Evolutionary conservation across 306 rosid species (phyloP).

Genomic region (Trifolium subterraneum): DNA sequence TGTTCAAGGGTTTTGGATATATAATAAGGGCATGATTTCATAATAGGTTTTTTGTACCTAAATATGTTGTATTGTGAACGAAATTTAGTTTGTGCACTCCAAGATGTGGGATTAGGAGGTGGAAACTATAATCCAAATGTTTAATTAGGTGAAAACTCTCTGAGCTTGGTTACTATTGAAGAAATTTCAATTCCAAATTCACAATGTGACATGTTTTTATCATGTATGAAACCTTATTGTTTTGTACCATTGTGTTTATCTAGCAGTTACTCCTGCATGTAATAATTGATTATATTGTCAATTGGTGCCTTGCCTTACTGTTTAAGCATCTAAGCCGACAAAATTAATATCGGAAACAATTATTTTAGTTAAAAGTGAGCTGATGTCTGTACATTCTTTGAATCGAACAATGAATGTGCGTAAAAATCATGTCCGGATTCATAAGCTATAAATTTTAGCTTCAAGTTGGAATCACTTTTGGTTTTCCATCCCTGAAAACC

Average conservation of each 20-base stretch:
- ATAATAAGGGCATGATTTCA: background rate
- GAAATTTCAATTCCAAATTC: background rate
- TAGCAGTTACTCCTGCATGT: constrained; percentile 6
- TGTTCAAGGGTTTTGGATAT: background rate
- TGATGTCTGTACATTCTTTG: too few relatives aligned
- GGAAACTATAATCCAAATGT: background rate
- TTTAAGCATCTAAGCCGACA: too few relatives aligned
- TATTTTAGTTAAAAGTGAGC: too few relatives aligned
- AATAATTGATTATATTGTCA: background rate
- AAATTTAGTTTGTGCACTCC: background rate
- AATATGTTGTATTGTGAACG: background rate
- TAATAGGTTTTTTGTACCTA: background rate
- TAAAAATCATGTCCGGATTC: too few relatives aligned
- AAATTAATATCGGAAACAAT: too few relatives aligned
- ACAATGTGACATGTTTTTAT: background rate
- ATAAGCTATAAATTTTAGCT: too few relatives aligned
- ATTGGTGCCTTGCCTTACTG: too few relatives aligned
- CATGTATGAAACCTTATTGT: background rate
- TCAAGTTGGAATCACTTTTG: too few relatives aligned
- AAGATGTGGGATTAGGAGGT: background rate
- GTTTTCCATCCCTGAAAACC: too few relatives aligned
- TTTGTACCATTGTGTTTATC: constrained; percentile 8
- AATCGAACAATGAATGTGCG: too few relatives aligned
- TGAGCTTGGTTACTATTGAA: background rate
- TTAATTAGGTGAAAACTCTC: background rate